These are phyloP conservation scores for Letharia lupina DNA, from an alignment of 495 filamentous ascomycete genomes.

Conservation along the genomic window DNA sequence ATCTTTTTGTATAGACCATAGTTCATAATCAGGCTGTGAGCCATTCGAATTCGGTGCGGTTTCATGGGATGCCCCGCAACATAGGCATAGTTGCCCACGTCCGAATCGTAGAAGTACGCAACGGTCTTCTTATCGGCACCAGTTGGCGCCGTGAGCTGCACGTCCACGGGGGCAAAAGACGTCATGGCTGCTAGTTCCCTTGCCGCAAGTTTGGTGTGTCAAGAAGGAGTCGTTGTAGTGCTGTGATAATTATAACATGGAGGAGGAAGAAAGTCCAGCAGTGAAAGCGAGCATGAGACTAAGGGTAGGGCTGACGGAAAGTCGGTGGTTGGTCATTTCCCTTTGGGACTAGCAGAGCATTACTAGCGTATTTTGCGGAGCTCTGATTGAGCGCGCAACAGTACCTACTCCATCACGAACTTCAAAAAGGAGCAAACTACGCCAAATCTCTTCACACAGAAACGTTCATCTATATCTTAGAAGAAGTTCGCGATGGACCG, in stretches of 20 bases:
- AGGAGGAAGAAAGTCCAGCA: neutral
- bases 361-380: constrained; percentile 1
- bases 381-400: neutral
- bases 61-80: constrained; percentile 99
- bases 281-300: neutral
- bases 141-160: constrained; percentile 7
- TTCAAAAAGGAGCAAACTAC: neutral
- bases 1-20: constrained; percentile 97
- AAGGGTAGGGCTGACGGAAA: constrained; percentile 4
- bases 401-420: neutral
- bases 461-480: neutral
- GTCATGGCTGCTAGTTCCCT: constrained; percentile 20
- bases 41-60: constrained; percentile 93
- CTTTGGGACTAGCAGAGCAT: neutral
- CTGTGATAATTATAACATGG: neutral
- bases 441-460: neutral
- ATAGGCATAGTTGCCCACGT: constrained; percentile 97
- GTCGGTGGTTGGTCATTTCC: neutral
- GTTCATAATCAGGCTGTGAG: constrained; percentile 97
- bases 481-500: constrained; percentile 58
- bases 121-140: constrained; percentile 59
- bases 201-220: neutral
- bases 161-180: constrained; percentile 46
- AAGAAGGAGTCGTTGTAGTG: neutral
- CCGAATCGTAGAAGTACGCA: constrained; percentile 95